phyloP scores from a whole-genome alignment of 306 rosid species.

The Begonia fuchsioides region DNA sequence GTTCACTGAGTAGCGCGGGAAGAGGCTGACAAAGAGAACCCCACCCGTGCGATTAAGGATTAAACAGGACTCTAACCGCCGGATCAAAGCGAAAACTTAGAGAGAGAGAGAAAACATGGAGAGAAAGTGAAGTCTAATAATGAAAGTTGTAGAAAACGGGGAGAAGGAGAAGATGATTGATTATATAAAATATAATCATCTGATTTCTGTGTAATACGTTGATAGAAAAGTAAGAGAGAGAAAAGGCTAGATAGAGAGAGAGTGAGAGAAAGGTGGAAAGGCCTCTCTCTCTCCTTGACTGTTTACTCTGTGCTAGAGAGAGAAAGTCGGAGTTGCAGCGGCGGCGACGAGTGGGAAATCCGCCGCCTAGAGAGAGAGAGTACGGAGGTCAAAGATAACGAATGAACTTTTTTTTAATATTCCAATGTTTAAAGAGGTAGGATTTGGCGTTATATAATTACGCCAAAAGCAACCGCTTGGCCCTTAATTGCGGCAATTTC shows the following conservation, averaged over 20 bases:
- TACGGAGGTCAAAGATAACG: too few species aligned
- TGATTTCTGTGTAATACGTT: slow-evolving; percentile 5
- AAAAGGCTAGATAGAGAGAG: slow-evolving; percentile 12
- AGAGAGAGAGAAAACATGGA: slow-evolving; percentile 6
- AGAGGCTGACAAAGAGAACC: slow-evolving; percentile 34
- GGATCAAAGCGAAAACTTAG: slow-evolving; percentile 34
- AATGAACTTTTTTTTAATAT: too few species aligned
- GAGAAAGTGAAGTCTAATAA: slow-evolving; percentile 9
- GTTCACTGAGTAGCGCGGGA: slow-evolving; percentile 43
- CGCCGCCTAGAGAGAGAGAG: too few species aligned
- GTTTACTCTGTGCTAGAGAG: slow-evolving; percentile 3
- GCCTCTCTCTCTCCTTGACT: slow-evolving; percentile 1
- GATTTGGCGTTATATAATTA: background rate
- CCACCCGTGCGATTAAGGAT: slow-evolving; percentile 54
- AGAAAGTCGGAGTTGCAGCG: slow-evolving; percentile 24
- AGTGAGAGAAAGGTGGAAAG: slow-evolving; percentile 69
- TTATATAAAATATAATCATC: slow-evolving; percentile 1
- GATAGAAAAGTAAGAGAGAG: slow-evolving; percentile 8
- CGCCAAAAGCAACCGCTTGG: background rate
- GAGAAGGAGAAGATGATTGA: slow-evolving; percentile 12
- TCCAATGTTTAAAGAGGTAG: background rate
- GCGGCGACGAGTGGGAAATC: too few species aligned
- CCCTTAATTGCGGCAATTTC: slow-evolving; percentile 6
- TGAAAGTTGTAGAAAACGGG: slow-evolving; percentile 22
- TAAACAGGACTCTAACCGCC: slow-evolving; percentile 59